Evolutionary conservation across 257 asterid species (phyloP), one percentile per base, ranked within the genome.

Genomic region (Scutellaria galericulata): DNA sequence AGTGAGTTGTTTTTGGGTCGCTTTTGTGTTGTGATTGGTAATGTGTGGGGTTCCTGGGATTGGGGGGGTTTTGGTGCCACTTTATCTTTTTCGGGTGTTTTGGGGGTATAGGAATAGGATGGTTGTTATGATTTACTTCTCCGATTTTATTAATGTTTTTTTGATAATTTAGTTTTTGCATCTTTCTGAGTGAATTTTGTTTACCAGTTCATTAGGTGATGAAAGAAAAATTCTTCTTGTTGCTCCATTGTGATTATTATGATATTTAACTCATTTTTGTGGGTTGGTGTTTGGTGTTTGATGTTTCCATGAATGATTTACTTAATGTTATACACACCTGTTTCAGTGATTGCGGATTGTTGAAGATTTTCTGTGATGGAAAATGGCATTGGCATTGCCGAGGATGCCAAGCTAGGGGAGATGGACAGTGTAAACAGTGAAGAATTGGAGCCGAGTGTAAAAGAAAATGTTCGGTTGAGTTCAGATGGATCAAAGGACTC

Each of bases 341-440:
- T 56, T 78, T 14, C 46, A 47, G 86, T 80, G 87, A 70, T 78
- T 69, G 62, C 69, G 74, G 89, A 84, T 77, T 50, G 59, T 79
- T 53, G 73, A 65, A 77, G 66, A 70, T 75, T 51, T 67, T 72
- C 79, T 75, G 76, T 68, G 83, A 93, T 89, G 96, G 98, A 89
- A 80, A 86, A 82, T 71, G 90, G 80, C 75, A 76, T 64, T 68
- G 82, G 78, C 75, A 55, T 72, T 82, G 83, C 64, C 20, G 83
- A 70, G 61, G 89, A 59, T 65, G 75, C 77, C 68, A 83, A 56
- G 73, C 51, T 78, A 60, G 86, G 73, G 69, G 89, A 80, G 80
- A 70, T 70, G 64, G 72, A 75, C 18, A 81, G 77, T 58, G 81
- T 57, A 27, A 70, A 76, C 41, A 70, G 59, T 78, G 86, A 73